Conservation (phyloP, 169 alveolate species). For the Babesia gibsoni region DNA sequence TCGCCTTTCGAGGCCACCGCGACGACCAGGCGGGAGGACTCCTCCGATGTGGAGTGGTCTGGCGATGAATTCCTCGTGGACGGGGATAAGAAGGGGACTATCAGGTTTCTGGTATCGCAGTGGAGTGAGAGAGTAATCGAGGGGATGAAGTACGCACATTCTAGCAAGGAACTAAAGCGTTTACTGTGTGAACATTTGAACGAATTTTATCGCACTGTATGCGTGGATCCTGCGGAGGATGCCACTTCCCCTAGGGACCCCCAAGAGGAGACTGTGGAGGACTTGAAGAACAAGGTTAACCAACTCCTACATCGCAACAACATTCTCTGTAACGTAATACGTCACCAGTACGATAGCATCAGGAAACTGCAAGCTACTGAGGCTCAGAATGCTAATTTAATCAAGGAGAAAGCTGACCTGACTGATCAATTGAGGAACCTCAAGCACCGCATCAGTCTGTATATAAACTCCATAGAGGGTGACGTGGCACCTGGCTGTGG, state of each 20-base stretch:
- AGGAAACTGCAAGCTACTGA: conserved; percentile 21
- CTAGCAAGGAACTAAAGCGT: conserved; percentile 29
- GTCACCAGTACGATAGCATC: conserved; percentile 59
- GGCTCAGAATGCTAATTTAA: neutral
- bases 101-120: too few relatives aligned
- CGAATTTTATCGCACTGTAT: conserved; percentile 11
- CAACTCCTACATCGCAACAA: conserved; percentile 37
- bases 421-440: conserved; percentile 9
- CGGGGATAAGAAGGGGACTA: too few relatives aligned
- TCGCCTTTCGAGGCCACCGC: conserved; percentile 7
- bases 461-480: neutral
- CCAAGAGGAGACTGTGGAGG: neutral
- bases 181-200: conserved; percentile 11
- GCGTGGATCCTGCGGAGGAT: neutral
- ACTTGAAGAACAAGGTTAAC: conserved; percentile 32
- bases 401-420: conserved; percentile 19
- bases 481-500: neutral
- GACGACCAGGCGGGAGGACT: too few relatives aligned
- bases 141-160: conserved; percentile 16
- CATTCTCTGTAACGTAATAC: conserved; percentile 32
- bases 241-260: neutral
- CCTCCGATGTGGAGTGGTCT: too few relatives aligned
- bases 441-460: conserved; percentile 14
- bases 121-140: conserved; percentile 46
- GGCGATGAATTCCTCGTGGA: too few relatives aligned